Evolutionary conservation across 257 asterid species (phyloP), one percentile per base, ranked within the genome.

Genomic region (Thymus quinquecostatus): DNA sequence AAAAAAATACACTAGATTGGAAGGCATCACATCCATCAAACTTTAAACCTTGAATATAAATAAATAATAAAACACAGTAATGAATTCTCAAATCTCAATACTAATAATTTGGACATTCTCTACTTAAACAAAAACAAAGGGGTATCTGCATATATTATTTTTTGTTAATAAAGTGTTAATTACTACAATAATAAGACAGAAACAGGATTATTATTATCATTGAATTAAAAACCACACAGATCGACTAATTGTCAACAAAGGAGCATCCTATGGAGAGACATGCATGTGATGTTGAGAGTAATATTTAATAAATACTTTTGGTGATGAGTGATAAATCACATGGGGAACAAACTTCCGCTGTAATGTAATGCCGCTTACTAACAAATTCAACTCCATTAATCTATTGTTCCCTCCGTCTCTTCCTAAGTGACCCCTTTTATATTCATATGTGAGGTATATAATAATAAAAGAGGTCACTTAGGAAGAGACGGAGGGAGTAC

Each of bases 291-390:
- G 58, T 77, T 56, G 48, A 29, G 59, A 13, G 55, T 49, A 56
- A 34, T 55, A 51, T 66, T 66, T 41, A 21, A 21, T 38, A 38
- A n/a, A n/a, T 38, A 38, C 3, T 38, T 2, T 2, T 38, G 6
- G 3, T 38, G 6, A 38, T 38, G 67, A 61, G 75, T 77, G 83
- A 64, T 44, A 55, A 43, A 30, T 73, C 96, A 89, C 96, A 84
- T 89, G 96, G 91, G 44, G 44, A 38, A 21, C 21, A 21, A 21
- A 21, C 21, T 21, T 21, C 21, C 21, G 21, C 21, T 21, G 21
- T 21, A 21, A 21, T 21, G 21, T 21, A 21, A 21, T 21, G 21
- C 21, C 21, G 21, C 21, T 21, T 21, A 21, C 21, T 21, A 21
- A 21, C 21, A 21, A 21, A 21, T 21, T 21, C 21, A 21, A 21